Percentiles rank a stretch among this genome's conserved stretches.
Evolutionary conservation across 176 grass and related monocot species (phyloP).

Genomic region (Phyllostachys edulis): DNA sequence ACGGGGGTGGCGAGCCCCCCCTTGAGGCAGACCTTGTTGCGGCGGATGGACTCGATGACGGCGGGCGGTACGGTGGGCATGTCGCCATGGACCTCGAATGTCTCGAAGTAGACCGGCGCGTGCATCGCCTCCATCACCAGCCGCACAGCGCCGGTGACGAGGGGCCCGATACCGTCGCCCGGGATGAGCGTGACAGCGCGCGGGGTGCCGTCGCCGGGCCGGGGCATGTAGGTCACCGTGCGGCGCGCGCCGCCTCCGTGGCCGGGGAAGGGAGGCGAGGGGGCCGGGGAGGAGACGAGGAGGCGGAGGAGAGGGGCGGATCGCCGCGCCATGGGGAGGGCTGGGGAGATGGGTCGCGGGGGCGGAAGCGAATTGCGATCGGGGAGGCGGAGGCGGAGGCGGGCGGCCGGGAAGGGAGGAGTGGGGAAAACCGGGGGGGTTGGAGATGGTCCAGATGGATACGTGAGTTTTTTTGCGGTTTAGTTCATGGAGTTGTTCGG

Average conservation of each 20-base stretch:
- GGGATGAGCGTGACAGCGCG: slow-evolving; percentile 82
- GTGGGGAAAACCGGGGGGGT: background rate
- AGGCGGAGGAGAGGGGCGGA: slow-evolving; percentile 58
- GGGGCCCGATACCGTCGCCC: slow-evolving; percentile 85
- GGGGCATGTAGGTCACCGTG: slow-evolving; percentile 95
- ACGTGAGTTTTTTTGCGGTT: background rate
- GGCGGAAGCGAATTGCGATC: slow-evolving; percentile 47
- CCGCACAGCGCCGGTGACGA: slow-evolving; percentile 74
- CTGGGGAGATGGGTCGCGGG: background rate
- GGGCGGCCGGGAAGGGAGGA: slow-evolving; percentile 7
- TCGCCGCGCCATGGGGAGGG: slow-evolving; percentile 68
- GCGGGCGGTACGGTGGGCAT: slow-evolving; percentile 75
- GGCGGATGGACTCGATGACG: slow-evolving; percentile 84
- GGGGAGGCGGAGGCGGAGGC: slow-evolving; percentile 30
- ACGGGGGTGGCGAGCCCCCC: slow-evolving; percentile 75
- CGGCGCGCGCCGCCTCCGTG: slow-evolving; percentile 43
- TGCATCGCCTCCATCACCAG: slow-evolving; percentile 94
- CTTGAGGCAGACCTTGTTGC: slow-evolving; percentile 92
- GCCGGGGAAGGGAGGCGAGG: slow-evolving; percentile 22
- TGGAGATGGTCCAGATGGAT: background rate
- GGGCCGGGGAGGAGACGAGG: background rate
- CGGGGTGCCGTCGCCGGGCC: slow-evolving; percentile 81
- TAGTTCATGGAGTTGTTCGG: background rate
- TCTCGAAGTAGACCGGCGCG: slow-evolving; percentile 93
- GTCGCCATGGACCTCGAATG: slow-evolving; percentile 85